Evolutionary conservation across 164 flowering plant species (phyloP).

Genomic region (Vitis rupestris): DNA sequence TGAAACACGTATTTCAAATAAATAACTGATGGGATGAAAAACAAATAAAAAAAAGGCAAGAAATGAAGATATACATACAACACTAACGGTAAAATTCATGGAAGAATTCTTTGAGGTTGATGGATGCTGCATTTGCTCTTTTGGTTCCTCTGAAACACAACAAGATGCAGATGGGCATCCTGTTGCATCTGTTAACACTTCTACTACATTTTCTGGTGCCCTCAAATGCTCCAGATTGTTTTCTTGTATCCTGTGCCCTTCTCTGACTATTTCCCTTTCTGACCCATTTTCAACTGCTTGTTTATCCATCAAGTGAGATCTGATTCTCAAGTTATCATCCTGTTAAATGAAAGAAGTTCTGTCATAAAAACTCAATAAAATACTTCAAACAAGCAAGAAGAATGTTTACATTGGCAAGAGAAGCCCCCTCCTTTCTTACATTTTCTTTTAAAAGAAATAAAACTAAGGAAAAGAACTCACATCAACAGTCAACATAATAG

Average conservation of each 20-base stretch:
- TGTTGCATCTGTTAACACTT: background rate
- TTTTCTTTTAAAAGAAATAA: background rate
- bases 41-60: background rate
- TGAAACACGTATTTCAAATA: background rate
- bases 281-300: background rate
- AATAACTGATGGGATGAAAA: background rate
- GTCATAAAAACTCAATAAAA: background rate
- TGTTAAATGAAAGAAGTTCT: conserved; percentile 1
- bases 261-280: background rate
- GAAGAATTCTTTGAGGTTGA: background rate
- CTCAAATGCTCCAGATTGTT: background rate
- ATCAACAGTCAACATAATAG: background rate
- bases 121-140: background rate
- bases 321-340: background rate
- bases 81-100: background rate
- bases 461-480: conserved; percentile 9
- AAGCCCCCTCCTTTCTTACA: background rate
- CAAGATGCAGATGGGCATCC: background rate
- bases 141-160: background rate
- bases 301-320: background rate
- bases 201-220: background rate
- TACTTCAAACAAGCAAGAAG: background rate
- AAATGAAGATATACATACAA: background rate
- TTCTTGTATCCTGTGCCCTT: background rate
- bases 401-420: background rate